phyloP scores from a whole-genome alignment of 495 filamentous ascomycete species.

The Glutinoglossum americanum region DNA sequence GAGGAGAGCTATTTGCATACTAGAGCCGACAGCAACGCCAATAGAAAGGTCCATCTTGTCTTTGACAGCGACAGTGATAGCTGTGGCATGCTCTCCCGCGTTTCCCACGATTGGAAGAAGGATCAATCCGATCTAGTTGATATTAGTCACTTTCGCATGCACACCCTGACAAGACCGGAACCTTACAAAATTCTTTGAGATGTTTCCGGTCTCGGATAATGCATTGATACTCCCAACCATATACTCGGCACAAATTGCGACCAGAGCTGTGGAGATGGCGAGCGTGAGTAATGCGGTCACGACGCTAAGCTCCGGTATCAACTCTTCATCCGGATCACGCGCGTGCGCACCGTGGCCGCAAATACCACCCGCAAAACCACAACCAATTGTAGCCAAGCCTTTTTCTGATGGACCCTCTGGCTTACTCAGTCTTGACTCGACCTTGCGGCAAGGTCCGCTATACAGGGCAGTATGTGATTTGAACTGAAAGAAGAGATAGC shows the following conservation, averaged over 20 bases:
- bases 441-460: conserved; percentile 49
- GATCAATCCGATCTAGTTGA: conserved; percentile 28
- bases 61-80: conserved; percentile 68
- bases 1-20: conserved; percentile 71
- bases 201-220: conserved; percentile 31
- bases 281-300: conserved; percentile 50
- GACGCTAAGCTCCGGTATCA: conserved; percentile 43
- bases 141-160: not conserved
- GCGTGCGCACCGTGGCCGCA: conserved; percentile 21
- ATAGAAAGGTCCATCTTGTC: conserved; percentile 66
- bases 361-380: conserved; percentile 22
- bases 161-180: not conserved
- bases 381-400: conserved; percentile 38
- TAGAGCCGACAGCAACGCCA: conserved; percentile 63
- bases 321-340: conserved; percentile 30
- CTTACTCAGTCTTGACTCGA: conserved; percentile 25
- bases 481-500: conserved; percentile 66
- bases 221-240: conserved; percentile 65
- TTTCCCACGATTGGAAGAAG: conserved; percentile 80
- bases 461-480: conserved; percentile 57
- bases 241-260: conserved; percentile 81
- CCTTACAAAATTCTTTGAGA: conserved; percentile 61
- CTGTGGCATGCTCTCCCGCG: conserved; percentile 71
- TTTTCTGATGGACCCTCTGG: conserved; percentile 34
- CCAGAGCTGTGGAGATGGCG: conserved; percentile 47